Percentiles rank a stretch among this genome's conserved stretches.
Evolutionary conservation across 495 filamentous ascomycete genomes (phyloP).

Genomic region (Penicillium lividum): DNA sequence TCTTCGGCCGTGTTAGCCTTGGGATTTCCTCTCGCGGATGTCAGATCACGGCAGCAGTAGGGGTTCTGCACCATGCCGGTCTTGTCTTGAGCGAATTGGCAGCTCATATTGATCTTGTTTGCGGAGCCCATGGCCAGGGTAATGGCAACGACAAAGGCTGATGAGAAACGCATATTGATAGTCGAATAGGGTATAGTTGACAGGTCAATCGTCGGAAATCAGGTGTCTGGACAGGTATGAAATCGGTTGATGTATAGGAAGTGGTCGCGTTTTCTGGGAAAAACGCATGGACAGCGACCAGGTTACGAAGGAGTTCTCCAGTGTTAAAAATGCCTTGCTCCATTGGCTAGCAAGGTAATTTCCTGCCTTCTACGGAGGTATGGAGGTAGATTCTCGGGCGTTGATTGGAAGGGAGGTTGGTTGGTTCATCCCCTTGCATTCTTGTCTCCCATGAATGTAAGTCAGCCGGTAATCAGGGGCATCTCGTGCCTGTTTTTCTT

Average conservation of each 20-base stretch:
- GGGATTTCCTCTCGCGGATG: conserved; percentile 22
- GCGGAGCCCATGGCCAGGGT: conserved; percentile 26
- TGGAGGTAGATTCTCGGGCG: conserved; percentile 7
- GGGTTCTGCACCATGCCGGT: conserved; percentile 37
- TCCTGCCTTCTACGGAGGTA: conserved; percentile 10
- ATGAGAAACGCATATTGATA: conserved; percentile 34
- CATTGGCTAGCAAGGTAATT: conserved; percentile 11
- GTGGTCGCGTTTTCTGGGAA: conserved; percentile 6
- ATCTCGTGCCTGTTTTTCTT: conserved; percentile 3
- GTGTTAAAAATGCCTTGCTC: conserved; percentile 19
- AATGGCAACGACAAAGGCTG: conserved; percentile 24
- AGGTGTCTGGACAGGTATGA: not conserved
- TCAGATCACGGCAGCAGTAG: conserved; percentile 40
- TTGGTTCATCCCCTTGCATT: conserved; percentile 29
- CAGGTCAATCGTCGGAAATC: not conserved
- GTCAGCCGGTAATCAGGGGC: conserved; percentile 20
- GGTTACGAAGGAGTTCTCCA: conserved; percentile 13
- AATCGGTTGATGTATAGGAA: conserved; percentile 14
- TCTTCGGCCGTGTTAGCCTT: conserved; percentile 30
- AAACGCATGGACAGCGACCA: conserved; percentile 1
- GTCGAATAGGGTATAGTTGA: conserved; percentile 3
- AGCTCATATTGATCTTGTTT: conserved; percentile 33
- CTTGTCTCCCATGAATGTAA: conserved; percentile 24
- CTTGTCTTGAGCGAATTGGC: conserved; percentile 36
- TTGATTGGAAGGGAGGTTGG: conserved; percentile 19